Evolutionary conservation across 352 stramenopile species (phyloP).

Genomic region (Pythium sukuiense): DNA sequence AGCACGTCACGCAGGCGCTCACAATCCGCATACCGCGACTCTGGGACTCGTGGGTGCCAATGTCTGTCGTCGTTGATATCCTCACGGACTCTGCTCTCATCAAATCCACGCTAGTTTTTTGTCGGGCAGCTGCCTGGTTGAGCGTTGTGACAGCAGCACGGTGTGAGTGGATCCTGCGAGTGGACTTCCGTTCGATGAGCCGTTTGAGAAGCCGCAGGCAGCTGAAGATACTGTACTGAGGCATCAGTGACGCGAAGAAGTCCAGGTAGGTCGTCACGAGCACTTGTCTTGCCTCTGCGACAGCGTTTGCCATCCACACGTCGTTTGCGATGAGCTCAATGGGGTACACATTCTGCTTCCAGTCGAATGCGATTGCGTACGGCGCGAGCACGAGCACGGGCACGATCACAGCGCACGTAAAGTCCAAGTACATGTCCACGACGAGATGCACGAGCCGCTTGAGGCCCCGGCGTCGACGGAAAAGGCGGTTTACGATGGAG

Average conservation of each 20-base stretch:
- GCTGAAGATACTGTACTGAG: constrained; percentile 8
- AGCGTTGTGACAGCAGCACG: neutral
- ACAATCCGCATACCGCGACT: neutral
- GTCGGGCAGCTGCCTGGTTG: neutral
- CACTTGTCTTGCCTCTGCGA: constrained; percentile 17
- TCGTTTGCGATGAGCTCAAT: constrained; percentile 8
- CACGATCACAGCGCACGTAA: constrained; percentile 8
- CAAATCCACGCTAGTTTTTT: neutral
- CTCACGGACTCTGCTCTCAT: neutral
- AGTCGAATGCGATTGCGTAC: constrained; percentile 9
- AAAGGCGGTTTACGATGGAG: neutral
- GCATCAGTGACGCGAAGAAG: constrained; percentile 10
- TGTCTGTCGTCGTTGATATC: too few relatives aligned
- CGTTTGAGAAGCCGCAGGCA: constrained; percentile 3
- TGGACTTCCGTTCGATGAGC: neutral
- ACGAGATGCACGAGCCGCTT: too few relatives aligned
- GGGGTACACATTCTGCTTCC: neutral
- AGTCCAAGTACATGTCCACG: constrained; percentile 10
- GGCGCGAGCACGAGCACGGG: constrained; percentile 10
- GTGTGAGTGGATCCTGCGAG: neutral
- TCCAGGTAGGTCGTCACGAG: constrained; percentile 23
- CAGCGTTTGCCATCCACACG: constrained; percentile 12
- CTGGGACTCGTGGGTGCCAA: too few relatives aligned
- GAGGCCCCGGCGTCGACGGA: neutral
- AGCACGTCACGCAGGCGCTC: neutral